Evolutionary conservation across 306 rosid genomes (phyloP).

Genomic region (Citrullus mucosospermus): DNA sequence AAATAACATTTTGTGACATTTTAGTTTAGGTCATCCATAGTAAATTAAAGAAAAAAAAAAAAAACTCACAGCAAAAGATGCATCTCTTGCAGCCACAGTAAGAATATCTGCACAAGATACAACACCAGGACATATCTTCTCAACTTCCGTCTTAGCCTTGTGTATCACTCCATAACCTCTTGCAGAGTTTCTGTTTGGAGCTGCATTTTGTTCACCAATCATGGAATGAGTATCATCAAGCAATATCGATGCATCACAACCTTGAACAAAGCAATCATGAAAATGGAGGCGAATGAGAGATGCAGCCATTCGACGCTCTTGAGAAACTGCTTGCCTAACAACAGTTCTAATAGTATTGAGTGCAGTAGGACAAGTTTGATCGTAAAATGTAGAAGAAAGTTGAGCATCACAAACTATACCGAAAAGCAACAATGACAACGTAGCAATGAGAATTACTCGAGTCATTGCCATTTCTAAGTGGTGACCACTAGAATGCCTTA

Average conservation of each 20-base stretch:
- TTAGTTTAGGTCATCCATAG: too few relatives aligned
- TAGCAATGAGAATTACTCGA: too few relatives aligned
- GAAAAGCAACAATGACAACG: constrained; percentile 2
- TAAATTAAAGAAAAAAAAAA: too few relatives aligned
- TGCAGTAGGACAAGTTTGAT: constrained; percentile 38
- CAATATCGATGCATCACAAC: constrained; percentile 49
- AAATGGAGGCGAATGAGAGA: constrained; percentile 43
- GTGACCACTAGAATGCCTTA: too few relatives aligned
- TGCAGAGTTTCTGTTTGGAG: constrained; percentile 8
- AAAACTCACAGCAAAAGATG: constrained; percentile 24
- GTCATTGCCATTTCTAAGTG: too few relatives aligned
- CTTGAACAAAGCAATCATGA: constrained; percentile 43
- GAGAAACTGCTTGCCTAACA: constrained; percentile 21
- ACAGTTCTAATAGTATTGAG: constrained; percentile 26
- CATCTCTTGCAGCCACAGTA: constrained; percentile 54
- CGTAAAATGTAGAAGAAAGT: constrained; percentile 38
- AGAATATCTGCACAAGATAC: constrained; percentile 38
- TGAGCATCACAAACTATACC: constrained; percentile 25
- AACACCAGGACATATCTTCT: constrained; percentile 38
- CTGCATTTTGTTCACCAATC: constrained; percentile 28
- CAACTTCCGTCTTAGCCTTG: constrained; percentile 36
- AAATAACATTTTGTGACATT: too few relatives aligned
- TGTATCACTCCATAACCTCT: constrained; percentile 41
- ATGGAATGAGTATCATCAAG: constrained; percentile 19
- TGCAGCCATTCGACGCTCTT: constrained; percentile 35